Percentiles rank a stretch among this genome's conserved stretches.
Conservation (phyloP, 169 alveolate genomes). For the Plasmodium malariae region DNA sequence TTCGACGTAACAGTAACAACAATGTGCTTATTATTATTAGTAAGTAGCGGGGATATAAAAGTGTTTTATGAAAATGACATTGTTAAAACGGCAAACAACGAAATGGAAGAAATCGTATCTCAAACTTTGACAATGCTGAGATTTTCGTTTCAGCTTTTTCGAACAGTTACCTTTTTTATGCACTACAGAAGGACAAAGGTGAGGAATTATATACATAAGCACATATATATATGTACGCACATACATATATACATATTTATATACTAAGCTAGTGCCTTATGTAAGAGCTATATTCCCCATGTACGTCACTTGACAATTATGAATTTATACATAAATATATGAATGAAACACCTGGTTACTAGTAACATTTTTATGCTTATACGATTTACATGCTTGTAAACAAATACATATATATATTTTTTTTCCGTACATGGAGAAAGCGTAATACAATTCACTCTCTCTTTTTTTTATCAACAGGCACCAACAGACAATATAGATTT, state of each 20-base stretch:
- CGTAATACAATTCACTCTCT: background rate
- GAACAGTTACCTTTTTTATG: conserved; percentile 66
- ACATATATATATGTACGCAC: background rate
- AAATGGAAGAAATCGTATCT: conserved; percentile 68
- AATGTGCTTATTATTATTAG: conserved; percentile 34
- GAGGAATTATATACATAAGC: no score
- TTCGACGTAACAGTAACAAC: conserved; percentile 54
- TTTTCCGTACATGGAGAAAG: no score
- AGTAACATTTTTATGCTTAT: no score
- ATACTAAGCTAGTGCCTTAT: no score
- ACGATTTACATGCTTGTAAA: background rate
- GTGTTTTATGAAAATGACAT: conserved; percentile 27
- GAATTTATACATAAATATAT: no score
- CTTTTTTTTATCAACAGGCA: conserved; percentile 14
- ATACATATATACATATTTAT: background rate
- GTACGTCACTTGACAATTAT: no score
- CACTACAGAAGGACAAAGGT: conserved; percentile 62
- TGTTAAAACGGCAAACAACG: conserved; percentile 43
- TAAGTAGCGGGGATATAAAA: conserved; percentile 72
- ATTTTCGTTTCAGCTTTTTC: conserved; percentile 60
- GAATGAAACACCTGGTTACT: no score
- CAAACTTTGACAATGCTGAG: conserved; percentile 61
- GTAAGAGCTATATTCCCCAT: no score
- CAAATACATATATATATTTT: background rate
- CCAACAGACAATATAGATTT: conserved; percentile 66